phyloP scores from a whole-genome alignment of 306 rosid species.

The Quillaja saponaria region DNA sequence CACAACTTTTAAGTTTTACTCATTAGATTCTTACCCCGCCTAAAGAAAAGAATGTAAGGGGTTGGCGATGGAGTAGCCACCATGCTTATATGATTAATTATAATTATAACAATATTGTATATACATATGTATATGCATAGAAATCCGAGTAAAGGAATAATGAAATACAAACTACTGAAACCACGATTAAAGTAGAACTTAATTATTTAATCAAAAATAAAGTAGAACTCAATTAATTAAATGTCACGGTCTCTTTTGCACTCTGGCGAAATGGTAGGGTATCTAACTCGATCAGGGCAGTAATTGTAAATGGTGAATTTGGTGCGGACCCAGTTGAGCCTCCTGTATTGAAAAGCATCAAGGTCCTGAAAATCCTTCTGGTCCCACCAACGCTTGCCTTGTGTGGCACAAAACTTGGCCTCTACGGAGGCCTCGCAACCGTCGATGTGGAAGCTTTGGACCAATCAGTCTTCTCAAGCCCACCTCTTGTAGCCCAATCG shows the following conservation, averaged over 20 bases:
- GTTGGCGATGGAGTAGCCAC: too few relatives aligned
- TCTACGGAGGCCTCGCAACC: conserved; percentile 91
- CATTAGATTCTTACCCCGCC: too few relatives aligned
- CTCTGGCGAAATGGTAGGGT: conserved; percentile 51
- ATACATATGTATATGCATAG: too few relatives aligned
- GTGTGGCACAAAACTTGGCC: conserved; percentile 68
- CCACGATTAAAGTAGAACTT: too few relatives aligned
- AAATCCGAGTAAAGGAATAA: too few relatives aligned
- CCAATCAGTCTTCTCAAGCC: conserved; percentile 94
- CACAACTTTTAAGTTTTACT: too few relatives aligned
- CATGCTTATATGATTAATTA: too few relatives aligned
- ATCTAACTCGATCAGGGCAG: conserved; percentile 65
- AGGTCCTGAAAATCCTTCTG: conserved; percentile 73
- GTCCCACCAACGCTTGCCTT: conserved; percentile 91
- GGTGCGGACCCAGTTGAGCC: conserved; percentile 71
- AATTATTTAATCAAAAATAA: too few relatives aligned
- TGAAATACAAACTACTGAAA: too few relatives aligned
- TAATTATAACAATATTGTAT: too few relatives aligned
- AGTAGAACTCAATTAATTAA: too few relatives aligned
- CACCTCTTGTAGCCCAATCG: conserved; percentile 98
- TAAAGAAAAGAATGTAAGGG: too few relatives aligned
- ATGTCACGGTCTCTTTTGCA: conserved; percentile 84
- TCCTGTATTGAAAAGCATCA: conserved; percentile 59
- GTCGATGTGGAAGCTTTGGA: conserved; percentile 89
- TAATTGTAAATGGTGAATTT: conserved; percentile 89